Conservation (phyloP, 495 filamentous ascomycete genomes). For the Lophium mytilinum region DNA sequence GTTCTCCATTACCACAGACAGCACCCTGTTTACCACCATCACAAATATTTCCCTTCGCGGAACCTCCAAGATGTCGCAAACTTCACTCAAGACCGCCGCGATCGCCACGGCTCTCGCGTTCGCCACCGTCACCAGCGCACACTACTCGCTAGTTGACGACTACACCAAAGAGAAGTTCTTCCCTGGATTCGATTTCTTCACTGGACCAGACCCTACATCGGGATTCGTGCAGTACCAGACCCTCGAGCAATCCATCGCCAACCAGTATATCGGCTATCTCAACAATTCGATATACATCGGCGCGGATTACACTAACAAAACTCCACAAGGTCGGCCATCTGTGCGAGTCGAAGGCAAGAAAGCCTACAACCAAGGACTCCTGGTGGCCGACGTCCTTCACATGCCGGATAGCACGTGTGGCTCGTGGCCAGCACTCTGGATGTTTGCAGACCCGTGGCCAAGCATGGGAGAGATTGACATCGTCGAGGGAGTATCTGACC, state of each 20-base stretch:
- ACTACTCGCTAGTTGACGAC: conserved; percentile 39
- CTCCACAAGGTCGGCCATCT: conserved; percentile 20
- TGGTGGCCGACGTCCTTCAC: conserved; percentile 27
- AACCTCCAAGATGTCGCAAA: too few relatives aligned
- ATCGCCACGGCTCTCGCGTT: conserved; percentile 2
- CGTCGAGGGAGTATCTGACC: conserved; percentile 29
- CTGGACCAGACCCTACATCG: conserved; percentile 28
- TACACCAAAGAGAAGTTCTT: conserved; percentile 46
- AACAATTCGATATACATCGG: conserved; percentile 25
- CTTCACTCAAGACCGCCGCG: too few relatives aligned
- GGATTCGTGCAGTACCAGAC: conserved; percentile 28
- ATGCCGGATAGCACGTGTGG: conserved; percentile 27
- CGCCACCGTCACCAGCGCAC: neutral
- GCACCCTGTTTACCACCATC: too few relatives aligned
- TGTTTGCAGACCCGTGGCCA: conserved; percentile 46
- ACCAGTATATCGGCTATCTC: conserved; percentile 17
- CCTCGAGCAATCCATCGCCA: conserved; percentile 2
- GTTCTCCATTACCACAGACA: too few relatives aligned
- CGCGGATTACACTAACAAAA: conserved; percentile 26
- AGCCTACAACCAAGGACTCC: conserved; percentile 23
- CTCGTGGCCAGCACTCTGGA: conserved; percentile 31
- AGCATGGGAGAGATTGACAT: conserved; percentile 38
- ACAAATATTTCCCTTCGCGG: too few relatives aligned
- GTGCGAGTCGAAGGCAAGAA: conserved; percentile 25
- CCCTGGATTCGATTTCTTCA: conserved; percentile 43